phyloP scores from a whole-genome alignment of 192 early-diverging fungal species.

The Kickxella alabastrina region DNA sequence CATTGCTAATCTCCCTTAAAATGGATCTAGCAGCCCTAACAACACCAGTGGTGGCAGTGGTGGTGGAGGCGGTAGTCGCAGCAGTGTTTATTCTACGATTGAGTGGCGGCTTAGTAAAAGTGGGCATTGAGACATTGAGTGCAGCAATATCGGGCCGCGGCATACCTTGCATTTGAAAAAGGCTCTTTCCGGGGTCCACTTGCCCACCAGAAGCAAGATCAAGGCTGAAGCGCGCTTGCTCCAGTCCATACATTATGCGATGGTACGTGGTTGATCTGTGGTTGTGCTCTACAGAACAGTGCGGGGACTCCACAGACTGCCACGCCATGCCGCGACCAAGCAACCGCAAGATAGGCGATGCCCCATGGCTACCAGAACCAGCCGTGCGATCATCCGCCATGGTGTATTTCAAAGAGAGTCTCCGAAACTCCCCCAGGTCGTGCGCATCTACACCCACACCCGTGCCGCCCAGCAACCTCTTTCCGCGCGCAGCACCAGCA shows the following conservation, averaged over 20 bases:
- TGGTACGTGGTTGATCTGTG: constrained; percentile 23
- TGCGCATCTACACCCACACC: constrained; percentile 13
- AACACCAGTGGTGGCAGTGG: too few species aligned
- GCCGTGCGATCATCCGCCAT: background rate
- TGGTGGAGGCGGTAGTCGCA: too few species aligned
- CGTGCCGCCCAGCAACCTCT: background rate
- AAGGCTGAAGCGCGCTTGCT: constrained; percentile 28
- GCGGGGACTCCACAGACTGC: constrained; percentile 33
- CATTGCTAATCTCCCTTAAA: too few species aligned
- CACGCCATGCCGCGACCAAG: constrained; percentile 34
- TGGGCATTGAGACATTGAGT: too few species aligned
- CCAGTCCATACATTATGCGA: constrained; percentile 32
- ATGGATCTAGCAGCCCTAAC: too few species aligned
- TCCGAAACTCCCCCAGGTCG: constrained; percentile 20
- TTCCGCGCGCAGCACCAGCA: constrained; percentile 3
- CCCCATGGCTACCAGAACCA: background rate
- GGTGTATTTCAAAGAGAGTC: constrained; percentile 33
- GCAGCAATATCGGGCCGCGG: too few species aligned
- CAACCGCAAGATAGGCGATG: constrained; percentile 9
- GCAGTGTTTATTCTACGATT: too few species aligned
- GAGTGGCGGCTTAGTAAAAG: too few species aligned
- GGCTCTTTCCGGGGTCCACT: constrained; percentile 4
- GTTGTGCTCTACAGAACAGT: constrained; percentile 17
- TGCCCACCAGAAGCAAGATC: background rate
- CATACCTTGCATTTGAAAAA: constrained; percentile 15